A percentile compares a stretch with the other conserved stretches of the same genome.
Conservation (phyloP, 495 filamentous ascomycete genomes). For the Penicillium cinerascens region DNA sequence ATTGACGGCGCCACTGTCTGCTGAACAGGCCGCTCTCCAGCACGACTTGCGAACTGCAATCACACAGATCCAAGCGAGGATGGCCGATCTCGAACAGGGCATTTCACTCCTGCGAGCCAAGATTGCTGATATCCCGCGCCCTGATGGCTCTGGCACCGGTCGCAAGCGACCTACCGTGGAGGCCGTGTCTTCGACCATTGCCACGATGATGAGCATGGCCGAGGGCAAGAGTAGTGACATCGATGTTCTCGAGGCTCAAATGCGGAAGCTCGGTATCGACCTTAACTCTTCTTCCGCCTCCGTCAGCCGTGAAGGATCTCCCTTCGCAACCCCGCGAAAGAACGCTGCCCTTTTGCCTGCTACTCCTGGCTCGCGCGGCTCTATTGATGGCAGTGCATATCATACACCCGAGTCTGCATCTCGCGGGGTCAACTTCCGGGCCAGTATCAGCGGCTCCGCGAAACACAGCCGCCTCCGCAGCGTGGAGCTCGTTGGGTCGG, state of each 20-base stretch:
- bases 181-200: conserved; percentile 83
- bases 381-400: conserved; percentile 45
- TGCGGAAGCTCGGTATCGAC: conserved; percentile 64
- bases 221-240: conserved; percentile 85
- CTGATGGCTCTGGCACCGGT: conserved; percentile 37
- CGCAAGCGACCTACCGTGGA: conserved; percentile 76
- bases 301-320: conserved; percentile 55
- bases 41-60: conserved; percentile 73
- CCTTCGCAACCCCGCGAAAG: conserved; percentile 58
- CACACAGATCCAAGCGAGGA: conserved; percentile 62
- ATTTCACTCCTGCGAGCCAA: conserved; percentile 79
- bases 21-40: conserved; percentile 78
- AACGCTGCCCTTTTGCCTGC: conserved; percentile 31
- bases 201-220: conserved; percentile 87
- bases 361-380: conserved; percentile 40
- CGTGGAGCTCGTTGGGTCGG: conserved; percentile 30
- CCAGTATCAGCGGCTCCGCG: conserved; percentile 46
- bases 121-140: conserved; percentile 53
- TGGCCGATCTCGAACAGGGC: conserved; percentile 75
- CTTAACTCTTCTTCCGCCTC: conserved; percentile 39
- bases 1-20: conserved; percentile 67
- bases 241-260: conserved; percentile 80
- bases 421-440: conserved; percentile 37
- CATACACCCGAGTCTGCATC: conserved; percentile 55
- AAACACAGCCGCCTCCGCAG: conserved; percentile 44